Base-by-base conservation (phyloP, 2,329 filamentous ascomycete species). In the Xylariaceae sp. region DNA sequence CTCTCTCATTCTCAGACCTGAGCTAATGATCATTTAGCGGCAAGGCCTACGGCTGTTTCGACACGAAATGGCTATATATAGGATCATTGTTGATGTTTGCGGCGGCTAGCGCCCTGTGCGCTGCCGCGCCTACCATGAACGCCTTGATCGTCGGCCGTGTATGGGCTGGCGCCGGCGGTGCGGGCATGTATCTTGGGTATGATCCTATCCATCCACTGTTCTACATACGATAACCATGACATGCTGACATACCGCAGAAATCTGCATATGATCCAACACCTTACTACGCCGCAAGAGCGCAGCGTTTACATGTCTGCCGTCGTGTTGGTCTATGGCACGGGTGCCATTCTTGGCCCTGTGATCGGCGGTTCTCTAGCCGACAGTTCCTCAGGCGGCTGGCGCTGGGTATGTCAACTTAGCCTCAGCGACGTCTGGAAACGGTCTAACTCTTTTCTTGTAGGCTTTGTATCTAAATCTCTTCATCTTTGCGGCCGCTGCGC, bases 301-400 rank as follows among this genome's bases (percentile, higher is more conserved):
- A 56, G 63, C 0, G 32, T 64, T 1, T 74, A 71, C 52, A 65
- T 57, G 61, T 46, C 54, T 12, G 39, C 34, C 13, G 54, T 45
- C 1, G 67, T 65, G 0, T 49, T 70, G 1, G 56, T 60, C 2
- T 74, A 68, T 67, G 72, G 71, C 10, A 18, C 68, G 15, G 74
- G 73, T 6, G 63, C 65, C 1, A 65, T 72, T 22, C 57, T 75
- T 2, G 74, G 73, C 0, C 72, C 73, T 1, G 67, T 79, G 9
- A 65, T 78, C 12, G 75, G 76, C 12, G 76, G 76, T n/a, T 36
- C 43, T 22, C 19, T 37, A 5, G 26, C 49, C 4, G 36, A 47
- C 16, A 52, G 44, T 29, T 39, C 37, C 5, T 46, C 36, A 21
- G 19, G 29, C 8, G 26, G 26, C 30, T 47, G 44, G 44, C 44